These are phyloP conservation scores for Ascodesmis nigricans DNA, from an alignment of 495 filamentous ascomycete genomes.

Conservation along the genomic window DNA sequence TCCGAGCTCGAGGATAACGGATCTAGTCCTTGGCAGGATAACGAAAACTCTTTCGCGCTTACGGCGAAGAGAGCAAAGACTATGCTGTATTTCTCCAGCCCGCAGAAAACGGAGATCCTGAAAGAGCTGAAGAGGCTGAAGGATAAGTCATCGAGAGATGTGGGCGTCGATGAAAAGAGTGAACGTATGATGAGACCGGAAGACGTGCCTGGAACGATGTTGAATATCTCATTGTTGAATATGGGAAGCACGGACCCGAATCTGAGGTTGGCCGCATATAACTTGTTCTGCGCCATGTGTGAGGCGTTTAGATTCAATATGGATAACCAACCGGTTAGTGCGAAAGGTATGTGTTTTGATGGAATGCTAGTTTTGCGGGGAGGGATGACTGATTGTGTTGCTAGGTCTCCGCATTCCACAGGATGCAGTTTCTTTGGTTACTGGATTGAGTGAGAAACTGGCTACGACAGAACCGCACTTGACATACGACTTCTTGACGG, in stretches of 20 bases:
- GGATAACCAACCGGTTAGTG: conserved; percentile 34
- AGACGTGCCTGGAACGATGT: conserved; percentile 42
- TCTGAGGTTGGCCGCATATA: conserved; percentile 39
- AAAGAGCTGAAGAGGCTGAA: conserved; percentile 38
- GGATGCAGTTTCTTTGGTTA: conserved; percentile 38
- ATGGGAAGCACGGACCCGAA: conserved; percentile 34
- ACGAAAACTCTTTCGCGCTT: conserved; percentile 44
- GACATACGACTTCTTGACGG: conserved; percentile 42
- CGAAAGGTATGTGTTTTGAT: conserved; percentile 31
- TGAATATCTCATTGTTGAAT: conserved; percentile 43
- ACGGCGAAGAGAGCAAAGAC: conserved; percentile 44
- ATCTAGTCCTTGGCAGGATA: conserved; percentile 37
- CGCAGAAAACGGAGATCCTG: conserved; percentile 36
- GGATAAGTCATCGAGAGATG: conserved; percentile 37
- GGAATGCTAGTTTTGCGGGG: too few species aligned
- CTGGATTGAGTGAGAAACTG: conserved; percentile 38
- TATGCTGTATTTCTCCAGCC: conserved; percentile 42
- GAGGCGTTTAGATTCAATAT: conserved; percentile 40
- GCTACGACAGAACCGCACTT: conserved; percentile 39
- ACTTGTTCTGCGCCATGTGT: conserved; percentile 38
- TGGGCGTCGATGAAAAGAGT: conserved; percentile 31
- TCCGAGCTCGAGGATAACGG: conserved; percentile 39
- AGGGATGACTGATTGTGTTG: conserved; percentile 6
- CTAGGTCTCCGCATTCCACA: conserved; percentile 28
- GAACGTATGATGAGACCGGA: conserved; percentile 41